These are phyloP conservation scores for Neurospora sp. DNA, from an alignment of 495 filamentous ascomycete species.

Conservation along the genomic window DNA sequence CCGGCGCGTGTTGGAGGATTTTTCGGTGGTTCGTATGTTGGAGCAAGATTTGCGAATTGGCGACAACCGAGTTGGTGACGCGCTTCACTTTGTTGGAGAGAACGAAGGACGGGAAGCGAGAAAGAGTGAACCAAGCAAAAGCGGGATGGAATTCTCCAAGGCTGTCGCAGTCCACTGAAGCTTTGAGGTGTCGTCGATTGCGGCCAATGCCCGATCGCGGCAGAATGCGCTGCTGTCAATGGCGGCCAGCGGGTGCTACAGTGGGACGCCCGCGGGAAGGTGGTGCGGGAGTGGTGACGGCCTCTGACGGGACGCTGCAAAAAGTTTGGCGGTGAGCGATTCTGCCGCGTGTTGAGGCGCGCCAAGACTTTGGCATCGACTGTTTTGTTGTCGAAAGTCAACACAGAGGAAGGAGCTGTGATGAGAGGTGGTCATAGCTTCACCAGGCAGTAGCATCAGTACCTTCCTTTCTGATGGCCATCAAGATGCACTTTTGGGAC, in stretches of 20 bases:
- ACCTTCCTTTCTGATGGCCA: neutral
- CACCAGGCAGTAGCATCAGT: neutral
- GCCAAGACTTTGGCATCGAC: neutral
- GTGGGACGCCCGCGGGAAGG: neutral
- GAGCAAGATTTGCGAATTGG: neutral
- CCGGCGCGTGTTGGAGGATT: neutral
- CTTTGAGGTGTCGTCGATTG: neutral
- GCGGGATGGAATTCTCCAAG: neutral
- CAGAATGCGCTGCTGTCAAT: constrained; percentile 13
- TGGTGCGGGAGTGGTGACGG: neutral
- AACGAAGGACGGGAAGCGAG: neutral
- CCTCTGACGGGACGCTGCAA: constrained; percentile 4
- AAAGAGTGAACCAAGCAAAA: neutral
- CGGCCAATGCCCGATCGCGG: neutral
- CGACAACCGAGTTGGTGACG: neutral
- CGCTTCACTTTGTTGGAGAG: neutral
- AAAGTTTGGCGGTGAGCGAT: constrained; percentile 22
- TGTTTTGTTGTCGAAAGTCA: neutral
- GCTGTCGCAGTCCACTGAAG: neutral
- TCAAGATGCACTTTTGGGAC: neutral
- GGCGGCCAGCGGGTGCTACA: neutral
- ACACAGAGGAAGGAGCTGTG: neutral
- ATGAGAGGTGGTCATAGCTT: constrained; percentile 5
- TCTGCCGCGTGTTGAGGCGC: constrained; percentile 13
- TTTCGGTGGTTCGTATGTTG: neutral